These are phyloP conservation scores for Dendrostoma leiphaemia DNA, from an alignment of 2,329 filamentous ascomycete species.

Conservation along the genomic window DNA sequence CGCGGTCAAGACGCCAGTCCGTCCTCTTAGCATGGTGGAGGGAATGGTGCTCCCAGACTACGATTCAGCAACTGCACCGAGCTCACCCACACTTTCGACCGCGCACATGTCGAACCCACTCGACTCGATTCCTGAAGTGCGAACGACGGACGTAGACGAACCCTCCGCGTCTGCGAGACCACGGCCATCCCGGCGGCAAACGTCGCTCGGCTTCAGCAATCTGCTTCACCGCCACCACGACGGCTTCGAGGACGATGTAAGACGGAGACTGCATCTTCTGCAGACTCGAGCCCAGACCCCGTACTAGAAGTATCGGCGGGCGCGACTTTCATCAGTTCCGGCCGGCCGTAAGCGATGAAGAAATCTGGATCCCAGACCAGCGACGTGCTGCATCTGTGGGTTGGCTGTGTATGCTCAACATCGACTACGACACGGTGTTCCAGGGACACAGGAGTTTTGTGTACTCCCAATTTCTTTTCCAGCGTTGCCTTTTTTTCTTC, in stretches of 20 bases:
- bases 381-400: neutral
- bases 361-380: neutral
- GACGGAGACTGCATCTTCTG: slow-evolving; percentile 33
- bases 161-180: slow-evolving; percentile 18
- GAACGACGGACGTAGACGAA: slow-evolving; percentile 19
- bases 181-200: slow-evolving; percentile 22
- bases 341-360: neutral
- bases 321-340: slow-evolving; percentile 9
- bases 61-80: slow-evolving; percentile 55
- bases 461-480: no score
- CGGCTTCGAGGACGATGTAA: slow-evolving; percentile 30
- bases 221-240: slow-evolving; percentile 22
- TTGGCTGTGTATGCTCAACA: neutral
- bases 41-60: slow-evolving; percentile 64
- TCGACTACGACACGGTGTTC: neutral
- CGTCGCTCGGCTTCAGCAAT: slow-evolving; percentile 24
- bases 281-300: slow-evolving; percentile 29
- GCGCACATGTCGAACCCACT: slow-evolving; percentile 29
- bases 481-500: no score
- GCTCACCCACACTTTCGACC: slow-evolving; percentile 42
- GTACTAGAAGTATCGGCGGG: slow-evolving; percentile 16
- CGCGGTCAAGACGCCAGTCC: slow-evolving; percentile 64
- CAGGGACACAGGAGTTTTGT: no score
- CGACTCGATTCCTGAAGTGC: slow-evolving; percentile 29
- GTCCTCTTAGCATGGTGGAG: slow-evolving; percentile 48